Evolutionary conservation across 2,329 filamentous ascomycete species (phyloP).

Genomic region (Pseudogymnoascus sp.): DNA sequence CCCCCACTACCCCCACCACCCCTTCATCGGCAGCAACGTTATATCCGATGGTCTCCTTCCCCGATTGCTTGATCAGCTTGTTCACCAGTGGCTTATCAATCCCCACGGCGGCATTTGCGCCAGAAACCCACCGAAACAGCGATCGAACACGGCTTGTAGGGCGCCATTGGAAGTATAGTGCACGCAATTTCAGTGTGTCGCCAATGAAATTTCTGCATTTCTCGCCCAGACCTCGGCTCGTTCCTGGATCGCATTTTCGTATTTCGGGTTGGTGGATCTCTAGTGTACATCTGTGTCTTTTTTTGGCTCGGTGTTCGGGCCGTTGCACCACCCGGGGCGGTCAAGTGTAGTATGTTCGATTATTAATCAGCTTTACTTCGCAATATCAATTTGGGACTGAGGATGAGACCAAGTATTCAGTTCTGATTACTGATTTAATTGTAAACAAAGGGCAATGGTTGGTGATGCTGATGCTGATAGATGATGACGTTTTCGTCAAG

Average conservation of each 20-base stretch:
- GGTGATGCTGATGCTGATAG: conserved; percentile 17
- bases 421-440: not conserved
- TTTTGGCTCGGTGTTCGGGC: not conserved
- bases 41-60: not conserved
- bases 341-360: not conserved
- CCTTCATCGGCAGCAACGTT: not conserved
- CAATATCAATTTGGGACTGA: not conserved
- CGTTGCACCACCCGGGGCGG: not conserved
- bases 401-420: not conserved
- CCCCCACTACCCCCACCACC: not conserved
- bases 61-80: not conserved
- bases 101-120: not conserved
- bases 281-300: not conserved
- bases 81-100: not conserved
- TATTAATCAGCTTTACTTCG: not conserved
- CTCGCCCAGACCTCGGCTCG: conserved; percentile 1
- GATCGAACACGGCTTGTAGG: not conserved
- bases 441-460: conserved; percentile 10
- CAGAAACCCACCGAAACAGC: conserved; percentile 2
- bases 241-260: not conserved
- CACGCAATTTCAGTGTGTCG: not conserved
- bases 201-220: conserved; percentile 5
- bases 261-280: not conserved
- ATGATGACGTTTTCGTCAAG: not conserved
- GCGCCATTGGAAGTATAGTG: not conserved